Conservation (phyloP, 1,139 yeast genomes). For the Hyphopichia burtonii region DNA sequence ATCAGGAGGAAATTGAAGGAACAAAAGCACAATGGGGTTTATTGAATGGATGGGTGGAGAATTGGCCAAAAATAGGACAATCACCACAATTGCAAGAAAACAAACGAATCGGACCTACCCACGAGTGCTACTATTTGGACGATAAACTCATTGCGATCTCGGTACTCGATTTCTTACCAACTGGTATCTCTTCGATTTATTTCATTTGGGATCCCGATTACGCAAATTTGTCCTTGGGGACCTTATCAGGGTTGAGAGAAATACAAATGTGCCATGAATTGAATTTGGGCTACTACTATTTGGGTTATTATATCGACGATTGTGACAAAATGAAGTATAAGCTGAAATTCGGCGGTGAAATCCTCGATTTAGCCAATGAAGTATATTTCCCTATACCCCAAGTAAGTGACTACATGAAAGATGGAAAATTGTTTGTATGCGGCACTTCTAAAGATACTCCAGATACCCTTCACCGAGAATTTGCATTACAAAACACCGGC, state of each 20-base stretch:
- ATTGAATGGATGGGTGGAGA: constrained; percentile 29
- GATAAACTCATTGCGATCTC: constrained; percentile 70
- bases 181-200: constrained; percentile 79
- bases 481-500: constrained; percentile 17
- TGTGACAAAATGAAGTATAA: constrained; percentile 85
- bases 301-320: constrained; percentile 78
- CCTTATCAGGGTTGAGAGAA: constrained; percentile 74
- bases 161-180: constrained; percentile 74
- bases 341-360: constrained; percentile 71
- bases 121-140: constrained; percentile 74
- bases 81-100: too few relatives aligned
- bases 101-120: constrained; percentile 49
- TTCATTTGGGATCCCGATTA: constrained; percentile 88
- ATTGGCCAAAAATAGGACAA: constrained; percentile 13
- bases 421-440: constrained; percentile 45
- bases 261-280: constrained; percentile 49
- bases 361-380: constrained; percentile 54
- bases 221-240: constrained; percentile 71
- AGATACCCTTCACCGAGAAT: constrained; percentile 10
- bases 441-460: constrained; percentile 14
- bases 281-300: constrained; percentile 53
- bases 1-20: constrained; percentile 25
- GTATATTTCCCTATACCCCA: constrained; percentile 43
- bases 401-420: constrained; percentile 26
- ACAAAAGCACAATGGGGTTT: constrained; percentile 25